Base-by-base conservation (phyloP, 129 eudicot species). In the Helichrysum umbraculigerum region DNA sequence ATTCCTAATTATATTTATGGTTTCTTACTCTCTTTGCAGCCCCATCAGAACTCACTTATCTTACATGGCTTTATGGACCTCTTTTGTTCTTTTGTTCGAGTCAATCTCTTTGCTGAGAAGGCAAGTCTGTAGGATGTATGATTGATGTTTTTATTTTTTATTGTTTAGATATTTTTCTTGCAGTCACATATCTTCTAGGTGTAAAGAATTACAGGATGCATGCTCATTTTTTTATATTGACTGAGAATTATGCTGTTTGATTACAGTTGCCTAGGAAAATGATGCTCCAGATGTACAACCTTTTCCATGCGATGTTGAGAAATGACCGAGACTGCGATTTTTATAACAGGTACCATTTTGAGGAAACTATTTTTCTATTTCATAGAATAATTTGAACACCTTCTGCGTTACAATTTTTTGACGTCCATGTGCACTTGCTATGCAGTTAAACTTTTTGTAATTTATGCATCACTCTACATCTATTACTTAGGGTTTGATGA, bases 31-130 rank as follows among this genome's bases (percentile, higher is more conserved):
- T 32, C 47, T 59, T 83, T 87, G 88, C 96, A 93, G 98, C 98
- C 98, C 52, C 98, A 93, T 82, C 98, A 93, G 80, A 93, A 93
- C 81, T 90, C 96, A 75, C 92, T 93, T 66, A 90, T 93, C 90
- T 83, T 93, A 77, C 97, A 93, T 50, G 98, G 90, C 66, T 93
- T 93, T 79, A 93, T 93, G 97, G 98, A 91, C 80, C 96, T 93
- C 63, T 93, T 93, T 79, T 93, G 98, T 76, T 85, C 98, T 22
- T 93, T 93, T 86, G 97, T 91, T 67, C 96, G 97, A 30, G 98
- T 93, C 57, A 93, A 93, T 88, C 91, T 93, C 66, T 91, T 93
- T 81, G 86, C 97, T 71, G 98, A 93, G 87, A 93, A 91, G 97
- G 98, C 83, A 88, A 83, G 89, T 77, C 75, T 50, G 22, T 37